Conservation (phyloP, 1,139 yeast genomes). For the Debaryomycetaceae sp. region DNA sequence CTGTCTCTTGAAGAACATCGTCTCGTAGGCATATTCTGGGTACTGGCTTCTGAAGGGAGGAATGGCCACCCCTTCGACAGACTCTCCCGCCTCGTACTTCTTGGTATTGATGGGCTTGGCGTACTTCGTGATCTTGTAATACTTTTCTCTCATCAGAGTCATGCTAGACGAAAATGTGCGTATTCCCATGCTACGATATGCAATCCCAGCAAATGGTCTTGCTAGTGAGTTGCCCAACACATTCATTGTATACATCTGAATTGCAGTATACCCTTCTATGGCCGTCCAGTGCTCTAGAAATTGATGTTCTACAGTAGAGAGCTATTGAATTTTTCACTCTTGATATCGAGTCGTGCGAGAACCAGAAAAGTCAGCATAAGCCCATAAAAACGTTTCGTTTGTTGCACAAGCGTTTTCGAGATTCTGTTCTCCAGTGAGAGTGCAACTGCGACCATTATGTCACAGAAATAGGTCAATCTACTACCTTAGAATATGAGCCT, state of each 20-base stretch:
- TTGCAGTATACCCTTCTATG: not conserved
- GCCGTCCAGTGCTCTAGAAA: not conserved
- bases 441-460: too few relatives aligned
- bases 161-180: constrained; percentile 1
- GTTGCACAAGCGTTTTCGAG: too few relatives aligned
- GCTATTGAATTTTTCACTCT: not conserved
- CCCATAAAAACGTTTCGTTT: not conserved
- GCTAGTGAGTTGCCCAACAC: constrained; percentile 1
- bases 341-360: not conserved
- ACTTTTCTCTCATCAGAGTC: constrained; percentile 18
- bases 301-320: too few relatives aligned
- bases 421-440: too few relatives aligned
- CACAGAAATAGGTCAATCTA: too few relatives aligned
- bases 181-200: not conserved
- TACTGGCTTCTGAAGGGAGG: constrained; percentile 48
- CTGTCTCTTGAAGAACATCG: constrained; percentile 75
- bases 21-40: constrained; percentile 82
- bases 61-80: constrained; percentile 31
- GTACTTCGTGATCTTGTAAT: constrained; percentile 39
- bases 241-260: not conserved
- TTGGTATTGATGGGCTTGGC: constrained; percentile 36
- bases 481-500: too few relatives aligned
- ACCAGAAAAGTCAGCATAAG: not conserved
- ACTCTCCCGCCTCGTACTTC: constrained; percentile 37
- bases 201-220: not conserved